Base-by-base conservation (phyloP, 2,329 filamentous ascomycete genomes). In the Aspergillus vadensis region DNA sequence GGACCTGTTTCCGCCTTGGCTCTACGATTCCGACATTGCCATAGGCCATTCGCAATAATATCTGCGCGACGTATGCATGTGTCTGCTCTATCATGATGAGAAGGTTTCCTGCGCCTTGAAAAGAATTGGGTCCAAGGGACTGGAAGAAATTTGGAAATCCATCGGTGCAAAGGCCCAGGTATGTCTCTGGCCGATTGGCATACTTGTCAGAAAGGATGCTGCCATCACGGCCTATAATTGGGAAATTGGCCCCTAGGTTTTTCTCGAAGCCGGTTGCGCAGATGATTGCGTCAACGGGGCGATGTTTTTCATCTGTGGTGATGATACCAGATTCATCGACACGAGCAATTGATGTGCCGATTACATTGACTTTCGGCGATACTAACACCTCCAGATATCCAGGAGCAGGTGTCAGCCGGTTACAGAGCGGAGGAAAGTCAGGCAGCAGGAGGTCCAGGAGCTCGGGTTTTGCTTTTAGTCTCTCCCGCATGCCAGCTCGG, bases 121-220 rank as follows among this genome's bases (percentile, higher is more conserved):
- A 58, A 0, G 57, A 58, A 25, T 58, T 36, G 21, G 57, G 57
- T 4, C 49, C 57, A 4, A 58, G 27, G 4, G 57, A 58, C 27
- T 58, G 57, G 21, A 58, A 58, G 50, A 58, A 54, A 10, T 58
- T 58, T 0, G 57, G 49, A 14, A 58, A 58, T 8, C 57, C 57
- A 1, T 52, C 47, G 5, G 56, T 54, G 2, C 32, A 21, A 15
- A 58, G 32, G 0, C 48, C 48, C 0, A 58, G 12, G 25, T 58
- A 58, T 4, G 47, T 32, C 19, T 43, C 47, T 8, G 49, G 30
- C 5, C 48, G 14, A 3, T 36, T 12, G 6, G n/a, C 9, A 32
- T 54, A 58, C 12, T 43, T 50, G 2, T 58, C 57, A 14, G 50
- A 39, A 15, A 58, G 50, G 14, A 39, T 58, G 5, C 52, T 38